These are phyloP conservation scores for Pythium phragmitis DNA, from an alignment of 352 stramenopile species.

Conservation along the genomic window DNA sequence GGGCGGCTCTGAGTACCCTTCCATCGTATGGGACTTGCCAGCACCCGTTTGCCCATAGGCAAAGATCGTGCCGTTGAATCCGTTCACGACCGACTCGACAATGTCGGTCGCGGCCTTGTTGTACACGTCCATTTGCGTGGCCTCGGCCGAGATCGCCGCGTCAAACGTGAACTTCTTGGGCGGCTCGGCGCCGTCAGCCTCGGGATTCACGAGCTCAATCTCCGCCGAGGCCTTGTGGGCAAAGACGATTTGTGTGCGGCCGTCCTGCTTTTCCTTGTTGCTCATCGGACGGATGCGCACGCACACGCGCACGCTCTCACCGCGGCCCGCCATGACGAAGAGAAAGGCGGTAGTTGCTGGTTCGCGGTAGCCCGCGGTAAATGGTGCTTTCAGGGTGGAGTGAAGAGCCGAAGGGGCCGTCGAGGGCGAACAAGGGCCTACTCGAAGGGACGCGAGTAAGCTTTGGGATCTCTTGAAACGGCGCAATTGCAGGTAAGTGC, in stretches of 20 bases:
- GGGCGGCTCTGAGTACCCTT: conserved; percentile 85
- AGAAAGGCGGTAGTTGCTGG: background rate
- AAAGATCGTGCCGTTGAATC: conserved; percentile 97
- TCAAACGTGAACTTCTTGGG: conserved; percentile 96
- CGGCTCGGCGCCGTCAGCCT: conserved; percentile 65
- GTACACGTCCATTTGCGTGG: conserved; percentile 91
- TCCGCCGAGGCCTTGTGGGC: conserved; percentile 74
- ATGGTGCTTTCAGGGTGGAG: background rate
- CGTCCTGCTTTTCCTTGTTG: conserved; percentile 91
- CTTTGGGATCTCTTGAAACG: conserved; percentile 6
- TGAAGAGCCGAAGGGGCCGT: too few relatives aligned
- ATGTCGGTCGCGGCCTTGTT: conserved; percentile 87
- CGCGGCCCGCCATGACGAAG: conserved; percentile 29
- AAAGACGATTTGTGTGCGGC: conserved; percentile 74
- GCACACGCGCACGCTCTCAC: conserved; percentile 92
- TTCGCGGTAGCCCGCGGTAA: background rate
- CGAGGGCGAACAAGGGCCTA: background rate
- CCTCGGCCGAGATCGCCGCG: conserved; percentile 85
- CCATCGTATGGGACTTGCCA: conserved; percentile 91
- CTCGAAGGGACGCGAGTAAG: conserved; percentile 6
- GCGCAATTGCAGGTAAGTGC: conserved; percentile 4
- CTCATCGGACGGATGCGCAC: conserved; percentile 93
- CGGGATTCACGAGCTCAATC: conserved; percentile 87
- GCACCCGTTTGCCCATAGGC: conserved; percentile 92
- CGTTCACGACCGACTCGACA: conserved; percentile 92